Conservation (phyloP, 2,329 filamentous ascomycete species). For the Penicillium sp. region DNA sequence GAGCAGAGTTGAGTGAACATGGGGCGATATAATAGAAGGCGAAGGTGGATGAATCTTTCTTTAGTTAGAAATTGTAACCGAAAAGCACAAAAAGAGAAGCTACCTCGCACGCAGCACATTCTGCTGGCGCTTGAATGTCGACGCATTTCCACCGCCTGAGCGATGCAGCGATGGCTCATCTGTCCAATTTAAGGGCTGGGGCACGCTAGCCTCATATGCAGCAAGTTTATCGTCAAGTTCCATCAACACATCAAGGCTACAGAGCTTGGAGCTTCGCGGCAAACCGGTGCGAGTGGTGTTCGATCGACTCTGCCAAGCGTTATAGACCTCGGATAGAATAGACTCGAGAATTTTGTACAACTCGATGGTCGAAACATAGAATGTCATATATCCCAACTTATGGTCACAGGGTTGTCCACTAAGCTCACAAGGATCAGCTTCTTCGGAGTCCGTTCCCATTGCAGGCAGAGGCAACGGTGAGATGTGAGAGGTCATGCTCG, state of each 20-base stretch:
- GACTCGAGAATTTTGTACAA: constrained; percentile 27
- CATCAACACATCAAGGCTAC: constrained; percentile 22
- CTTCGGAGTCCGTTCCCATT: constrained; percentile 10
- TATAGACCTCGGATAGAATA: constrained; percentile 31
- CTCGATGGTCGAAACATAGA: constrained; percentile 23
- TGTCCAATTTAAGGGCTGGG: constrained; percentile 22
- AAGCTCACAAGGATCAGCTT: constrained; percentile 15
- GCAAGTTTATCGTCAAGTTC: constrained; percentile 23
- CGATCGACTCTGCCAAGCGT: constrained; percentile 21
- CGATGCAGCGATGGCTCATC: background rate
- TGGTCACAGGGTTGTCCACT: constrained; percentile 10
- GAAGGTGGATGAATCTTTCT: constrained; percentile 25
- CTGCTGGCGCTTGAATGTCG: constrained; percentile 20
- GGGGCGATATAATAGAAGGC: constrained; percentile 28
- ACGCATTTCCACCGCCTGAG: background rate
- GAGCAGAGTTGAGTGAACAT: constrained; percentile 30
- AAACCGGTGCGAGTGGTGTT: constrained; percentile 7
- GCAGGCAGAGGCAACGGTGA: constrained; percentile 19
- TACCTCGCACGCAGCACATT: constrained; percentile 28
- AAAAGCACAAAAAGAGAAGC: background rate
- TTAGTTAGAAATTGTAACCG: background rate
- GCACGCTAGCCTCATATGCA: constrained; percentile 19
- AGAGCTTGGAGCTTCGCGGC: constrained; percentile 9
- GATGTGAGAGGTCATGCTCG: constrained; percentile 29
- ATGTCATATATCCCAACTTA: constrained; percentile 17